These are phyloP conservation scores for Collybia sp. DNA, from an alignment of 768 basidiomycete genomes.

Conservation along the genomic window DNA sequence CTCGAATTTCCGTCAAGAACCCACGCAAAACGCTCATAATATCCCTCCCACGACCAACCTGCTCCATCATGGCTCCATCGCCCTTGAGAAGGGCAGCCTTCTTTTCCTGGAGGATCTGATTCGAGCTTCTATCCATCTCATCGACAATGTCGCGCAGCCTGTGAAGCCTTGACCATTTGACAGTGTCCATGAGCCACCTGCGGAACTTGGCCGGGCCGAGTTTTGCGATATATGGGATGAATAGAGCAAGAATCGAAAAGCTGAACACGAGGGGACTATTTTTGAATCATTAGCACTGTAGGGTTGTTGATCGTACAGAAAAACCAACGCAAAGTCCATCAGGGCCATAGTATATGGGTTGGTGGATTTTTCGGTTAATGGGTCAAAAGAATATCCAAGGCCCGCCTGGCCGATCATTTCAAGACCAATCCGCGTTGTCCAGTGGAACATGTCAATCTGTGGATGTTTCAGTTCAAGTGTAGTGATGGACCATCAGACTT, in stretches of 20 bases:
- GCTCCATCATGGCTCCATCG: conserved; percentile 20
- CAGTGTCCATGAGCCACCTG: conserved; percentile 17
- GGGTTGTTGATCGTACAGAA: neutral
- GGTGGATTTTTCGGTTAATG: conserved; percentile 13
- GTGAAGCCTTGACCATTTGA: conserved; percentile 18
- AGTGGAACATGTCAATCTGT: conserved; percentile 23
- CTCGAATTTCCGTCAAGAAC: neutral
- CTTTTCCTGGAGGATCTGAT: conserved; percentile 24
- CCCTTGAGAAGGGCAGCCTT: conserved; percentile 21
- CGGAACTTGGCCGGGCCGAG: conserved; percentile 21
- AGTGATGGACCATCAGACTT: neutral
- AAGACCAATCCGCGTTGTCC: conserved; percentile 29
- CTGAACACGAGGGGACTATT: too few species aligned
- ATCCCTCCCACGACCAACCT: conserved; percentile 24
- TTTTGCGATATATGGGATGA: conserved; percentile 16
- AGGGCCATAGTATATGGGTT: conserved; percentile 8
- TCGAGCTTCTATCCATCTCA: conserved; percentile 21
- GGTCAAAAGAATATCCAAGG: conserved; percentile 31
- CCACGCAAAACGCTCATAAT: conserved; percentile 21
- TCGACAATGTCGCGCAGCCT: conserved; percentile 21
- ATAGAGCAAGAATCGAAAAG: conserved; percentile 4
- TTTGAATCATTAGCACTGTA: conserved; percentile 2
- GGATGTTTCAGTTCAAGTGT: neutral
- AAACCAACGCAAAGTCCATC: conserved; percentile 11
- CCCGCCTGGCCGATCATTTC: conserved; percentile 33